Evolutionary conservation across 2,329 filamentous ascomycete species (phyloP).

Genomic region (Plectosphaerella sp.): DNA sequence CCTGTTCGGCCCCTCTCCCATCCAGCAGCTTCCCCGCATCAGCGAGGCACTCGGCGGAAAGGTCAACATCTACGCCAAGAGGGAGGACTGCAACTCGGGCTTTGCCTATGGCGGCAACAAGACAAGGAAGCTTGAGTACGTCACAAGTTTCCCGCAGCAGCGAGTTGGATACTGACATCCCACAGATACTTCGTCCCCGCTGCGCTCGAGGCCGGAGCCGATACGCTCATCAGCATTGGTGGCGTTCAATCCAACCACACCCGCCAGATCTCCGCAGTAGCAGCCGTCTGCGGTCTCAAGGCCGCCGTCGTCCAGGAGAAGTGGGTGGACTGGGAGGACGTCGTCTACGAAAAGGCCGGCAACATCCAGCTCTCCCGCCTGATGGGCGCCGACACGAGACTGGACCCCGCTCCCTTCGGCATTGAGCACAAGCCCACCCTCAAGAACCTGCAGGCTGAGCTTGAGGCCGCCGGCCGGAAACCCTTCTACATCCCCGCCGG

Average conservation of each 20-base stretch:
- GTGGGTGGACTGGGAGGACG: slow-evolving; percentile 61
- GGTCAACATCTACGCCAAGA: slow-evolving; percentile 64
- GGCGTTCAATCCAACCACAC: slow-evolving; percentile 70
- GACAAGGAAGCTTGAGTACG: slow-evolving; percentile 61
- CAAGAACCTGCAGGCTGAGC: slow-evolving; percentile 47
- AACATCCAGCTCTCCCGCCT: slow-evolving; percentile 68
- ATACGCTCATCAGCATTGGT: slow-evolving; percentile 63
- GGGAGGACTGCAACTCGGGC: slow-evolving; percentile 66
- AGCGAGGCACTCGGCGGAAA: slow-evolving; percentile 54
- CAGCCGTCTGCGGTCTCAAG: slow-evolving; percentile 52
- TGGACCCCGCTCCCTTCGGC: slow-evolving; percentile 58
- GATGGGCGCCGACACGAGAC: slow-evolving; percentile 60
- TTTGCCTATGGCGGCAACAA: slow-evolving; percentile 68
- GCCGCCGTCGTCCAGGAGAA: slow-evolving; percentile 59
- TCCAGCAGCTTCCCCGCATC: slow-evolving; percentile 63
- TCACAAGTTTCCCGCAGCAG: neutral
- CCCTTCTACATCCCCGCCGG: slow-evolving; percentile 71
- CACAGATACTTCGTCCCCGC: slow-evolving; percentile 60
- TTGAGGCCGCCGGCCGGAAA: slow-evolving; percentile 47
- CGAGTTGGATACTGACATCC: neutral
- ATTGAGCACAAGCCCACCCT: slow-evolving; percentile 65
- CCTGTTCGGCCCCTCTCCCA: slow-evolving; percentile 64
- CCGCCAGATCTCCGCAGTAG: slow-evolving; percentile 60
- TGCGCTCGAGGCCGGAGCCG: slow-evolving; percentile 49
- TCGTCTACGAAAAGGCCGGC: slow-evolving; percentile 59